These are phyloP conservation scores for Yamadazyma diospyri DNA, from an alignment of 1,139 yeast species.

Conservation along the genomic window DNA sequence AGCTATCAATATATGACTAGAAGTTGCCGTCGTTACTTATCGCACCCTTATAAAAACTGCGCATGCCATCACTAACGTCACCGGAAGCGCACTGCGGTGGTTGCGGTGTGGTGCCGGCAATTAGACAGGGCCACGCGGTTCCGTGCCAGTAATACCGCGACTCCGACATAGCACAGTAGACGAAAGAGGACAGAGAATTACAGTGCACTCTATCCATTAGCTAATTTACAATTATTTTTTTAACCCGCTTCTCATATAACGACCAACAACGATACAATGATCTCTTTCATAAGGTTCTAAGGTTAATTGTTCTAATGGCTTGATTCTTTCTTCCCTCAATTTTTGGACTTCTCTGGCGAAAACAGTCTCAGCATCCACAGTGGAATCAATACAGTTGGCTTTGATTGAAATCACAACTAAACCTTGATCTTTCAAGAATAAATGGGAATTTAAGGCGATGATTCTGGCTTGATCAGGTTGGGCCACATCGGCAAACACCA, in stretches of 20 bases:
- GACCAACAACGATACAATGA: slow-evolving; percentile 97
- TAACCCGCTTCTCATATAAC: slow-evolving; percentile 88
- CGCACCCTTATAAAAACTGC: no score
- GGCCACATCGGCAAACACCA: slow-evolving; percentile 98
- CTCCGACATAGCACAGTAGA: no score
- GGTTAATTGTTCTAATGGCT: slow-evolving; percentile 97
- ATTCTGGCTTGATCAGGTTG: slow-evolving; percentile 99
- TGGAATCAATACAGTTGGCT: slow-evolving; percentile 99
- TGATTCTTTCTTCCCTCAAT: slow-evolving; percentile 97
- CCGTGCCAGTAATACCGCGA: no score
- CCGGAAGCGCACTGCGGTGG: no score
- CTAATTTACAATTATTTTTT: slow-evolving; percentile 31
- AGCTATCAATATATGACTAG: no score
- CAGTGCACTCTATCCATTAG: slow-evolving; percentile 2
- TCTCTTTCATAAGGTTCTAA: slow-evolving; percentile 99
- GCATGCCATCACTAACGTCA: no score
- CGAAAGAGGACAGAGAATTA: no score
- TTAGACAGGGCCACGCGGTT: no score
- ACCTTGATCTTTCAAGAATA: slow-evolving; percentile 97
- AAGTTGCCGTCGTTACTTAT: no score
- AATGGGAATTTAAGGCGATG: slow-evolving; percentile 95
- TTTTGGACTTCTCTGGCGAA: slow-evolving; percentile 99
- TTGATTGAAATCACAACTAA: slow-evolving; percentile 97
- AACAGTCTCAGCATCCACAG: slow-evolving; percentile 98
- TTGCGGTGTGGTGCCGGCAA: no score